phyloP scores from a whole-genome alignment of 2,329 filamentous ascomycete genomes.

The Colletotrichum tofieldiae region DNA sequence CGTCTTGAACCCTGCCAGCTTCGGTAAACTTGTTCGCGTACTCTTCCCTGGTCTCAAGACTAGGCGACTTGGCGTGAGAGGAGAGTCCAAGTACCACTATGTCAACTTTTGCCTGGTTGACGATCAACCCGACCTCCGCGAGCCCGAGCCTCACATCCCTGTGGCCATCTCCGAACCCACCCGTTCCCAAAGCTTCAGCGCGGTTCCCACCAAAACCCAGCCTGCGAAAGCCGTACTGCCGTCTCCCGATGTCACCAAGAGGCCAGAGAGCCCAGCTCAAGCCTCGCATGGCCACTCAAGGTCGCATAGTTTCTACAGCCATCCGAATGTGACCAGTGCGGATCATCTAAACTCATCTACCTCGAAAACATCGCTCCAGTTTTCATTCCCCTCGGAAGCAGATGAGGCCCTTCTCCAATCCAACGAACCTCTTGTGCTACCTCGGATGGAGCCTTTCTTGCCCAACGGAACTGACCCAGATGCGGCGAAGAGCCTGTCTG shows the following conservation, averaged over 20 bases:
- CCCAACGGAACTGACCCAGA: constrained; percentile 88
- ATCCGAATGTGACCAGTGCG: constrained; percentile 69
- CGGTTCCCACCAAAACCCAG: constrained; percentile 50
- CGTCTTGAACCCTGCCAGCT: constrained; percentile 95
- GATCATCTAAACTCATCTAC: constrained; percentile 72
- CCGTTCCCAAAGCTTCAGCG: constrained; percentile 68
- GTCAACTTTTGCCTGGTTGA: constrained; percentile 76
- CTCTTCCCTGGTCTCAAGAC: constrained; percentile 97
- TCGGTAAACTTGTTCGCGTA: constrained; percentile 96
- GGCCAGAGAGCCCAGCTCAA: constrained; percentile 35
- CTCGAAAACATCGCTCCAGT: constrained; percentile 70
- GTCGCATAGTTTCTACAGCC: constrained; percentile 72
- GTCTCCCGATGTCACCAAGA: constrained; percentile 50
- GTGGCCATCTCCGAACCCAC: constrained; percentile 65
- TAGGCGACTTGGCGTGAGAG: constrained; percentile 89
- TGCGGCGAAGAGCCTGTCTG: constrained; percentile 86
- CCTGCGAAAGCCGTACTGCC: constrained; percentile 45
- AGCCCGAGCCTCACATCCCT: constrained; percentile 62
- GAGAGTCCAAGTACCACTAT: constrained; percentile 99
- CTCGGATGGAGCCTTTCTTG: constrained; percentile 87
- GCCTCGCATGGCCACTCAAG: constrained; percentile 49
- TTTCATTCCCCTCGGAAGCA: constrained; percentile 73
- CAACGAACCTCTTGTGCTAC: constrained; percentile 83
- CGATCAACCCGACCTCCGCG: constrained; percentile 66
- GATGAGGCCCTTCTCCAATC: constrained; percentile 70